phyloP scores from a whole-genome alignment of 495 filamentous ascomycete species.

The Daldinia bambusicola region DNA sequence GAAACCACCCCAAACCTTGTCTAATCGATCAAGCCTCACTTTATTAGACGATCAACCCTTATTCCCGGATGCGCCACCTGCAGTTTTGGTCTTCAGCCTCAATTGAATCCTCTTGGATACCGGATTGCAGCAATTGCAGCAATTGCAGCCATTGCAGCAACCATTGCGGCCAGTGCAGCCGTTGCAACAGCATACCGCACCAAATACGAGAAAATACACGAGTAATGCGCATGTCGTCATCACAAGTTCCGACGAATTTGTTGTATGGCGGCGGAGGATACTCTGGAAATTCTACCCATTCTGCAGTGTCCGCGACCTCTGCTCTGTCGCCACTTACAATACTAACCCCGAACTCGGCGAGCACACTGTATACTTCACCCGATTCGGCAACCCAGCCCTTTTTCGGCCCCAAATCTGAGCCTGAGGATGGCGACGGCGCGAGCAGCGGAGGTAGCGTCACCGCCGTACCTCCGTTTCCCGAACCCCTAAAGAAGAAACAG shows the following conservation, averaged over 20 bases:
- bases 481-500: constrained; percentile 68
- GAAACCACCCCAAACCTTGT: constrained; percentile 26
- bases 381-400: constrained; percentile 46
- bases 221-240: constrained; percentile 50
- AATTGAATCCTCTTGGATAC: constrained; percentile 42
- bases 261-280: constrained; percentile 49
- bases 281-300: constrained; percentile 31
- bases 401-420: constrained; percentile 48
- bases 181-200: not conserved
- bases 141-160: not conserved
- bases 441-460: constrained; percentile 47
- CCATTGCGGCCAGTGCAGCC: not conserved
- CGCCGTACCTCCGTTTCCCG: constrained; percentile 43
- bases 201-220: constrained; percentile 9
- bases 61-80: constrained; percentile 46
- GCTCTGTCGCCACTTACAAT: constrained; percentile 44
- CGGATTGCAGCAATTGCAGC: constrained; percentile 6
- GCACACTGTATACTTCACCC: constrained; percentile 55
- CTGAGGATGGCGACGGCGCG: constrained; percentile 46
- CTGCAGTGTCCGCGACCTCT: constrained; percentile 15
- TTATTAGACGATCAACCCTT: constrained; percentile 34
- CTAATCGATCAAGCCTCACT: constrained; percentile 39
- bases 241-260: constrained; percentile 46
- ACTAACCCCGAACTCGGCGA: constrained; percentile 49
- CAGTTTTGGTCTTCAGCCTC: constrained; percentile 42